Evolutionary conservation across 1,284 basidiomycete genomes (phyloP).

Genomic region (Malassezia equina): DNA sequence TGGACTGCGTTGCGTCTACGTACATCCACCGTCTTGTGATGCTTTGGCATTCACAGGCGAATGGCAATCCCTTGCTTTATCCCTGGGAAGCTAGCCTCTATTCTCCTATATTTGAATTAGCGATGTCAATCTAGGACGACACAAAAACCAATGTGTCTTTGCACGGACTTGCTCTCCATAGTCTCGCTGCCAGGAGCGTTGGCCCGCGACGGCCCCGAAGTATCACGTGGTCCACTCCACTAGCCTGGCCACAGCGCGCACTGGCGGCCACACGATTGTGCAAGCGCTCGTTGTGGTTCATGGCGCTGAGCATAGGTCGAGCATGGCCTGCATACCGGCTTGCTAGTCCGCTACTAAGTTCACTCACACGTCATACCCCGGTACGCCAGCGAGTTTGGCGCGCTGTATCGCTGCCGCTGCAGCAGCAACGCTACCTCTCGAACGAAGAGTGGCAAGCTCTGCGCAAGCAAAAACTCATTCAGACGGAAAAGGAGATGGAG

Average conservation of each 20-base stretch:
- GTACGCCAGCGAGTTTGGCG: neutral
- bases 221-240: neutral
- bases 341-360: neutral
- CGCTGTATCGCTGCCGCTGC: neutral
- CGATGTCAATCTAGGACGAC: conserved; percentile 11
- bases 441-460: neutral
- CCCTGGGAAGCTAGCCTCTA: conserved; percentile 13
- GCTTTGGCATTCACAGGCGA: neutral
- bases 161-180: neutral
- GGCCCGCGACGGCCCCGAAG: too few relatives aligned
- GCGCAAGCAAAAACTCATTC: neutral
- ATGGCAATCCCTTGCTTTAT: conserved; percentile 9
- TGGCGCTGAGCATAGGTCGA: neutral
- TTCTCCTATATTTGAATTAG: conserved; percentile 9
- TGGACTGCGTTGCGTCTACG: neutral
- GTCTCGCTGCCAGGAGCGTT: too few relatives aligned
- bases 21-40: neutral
- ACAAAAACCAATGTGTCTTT: conserved; percentile 5
- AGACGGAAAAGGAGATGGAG: neutral
- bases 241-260: neutral
- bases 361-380: neutral
- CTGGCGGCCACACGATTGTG: neutral
- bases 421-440: neutral
- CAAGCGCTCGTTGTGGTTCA: neutral
- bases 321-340: neutral